Percentiles rank a stretch among this genome's conserved stretches.
phyloP scores from a whole-genome alignment of 176 grass and related monocot genomes.

The Leersia perrieri region DNA sequence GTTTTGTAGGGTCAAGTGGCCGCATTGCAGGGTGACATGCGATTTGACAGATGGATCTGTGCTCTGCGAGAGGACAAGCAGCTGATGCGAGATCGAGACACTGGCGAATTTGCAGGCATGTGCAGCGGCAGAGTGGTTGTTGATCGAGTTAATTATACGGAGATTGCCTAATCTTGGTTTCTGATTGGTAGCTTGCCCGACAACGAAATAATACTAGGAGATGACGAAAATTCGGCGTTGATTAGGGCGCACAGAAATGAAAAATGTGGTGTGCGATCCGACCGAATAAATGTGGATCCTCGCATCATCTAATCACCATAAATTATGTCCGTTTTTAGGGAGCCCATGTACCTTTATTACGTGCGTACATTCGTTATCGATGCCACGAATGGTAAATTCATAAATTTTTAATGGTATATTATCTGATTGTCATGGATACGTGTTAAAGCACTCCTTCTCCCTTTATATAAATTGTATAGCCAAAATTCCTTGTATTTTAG shows the following conservation, averaged over 20 bases:
- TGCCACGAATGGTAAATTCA: background rate
- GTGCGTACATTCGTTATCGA: background rate
- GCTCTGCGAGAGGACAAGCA: background rate
- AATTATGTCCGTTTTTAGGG: background rate
- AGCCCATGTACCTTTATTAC: background rate
- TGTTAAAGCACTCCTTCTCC: no score
- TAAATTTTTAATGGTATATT: background rate
- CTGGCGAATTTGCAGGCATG: conserved; percentile 17
- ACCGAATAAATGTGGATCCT: background rate
- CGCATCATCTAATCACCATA: background rate
- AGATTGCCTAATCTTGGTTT: background rate
- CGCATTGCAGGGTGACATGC: conserved; percentile 2
- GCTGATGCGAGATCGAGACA: background rate
- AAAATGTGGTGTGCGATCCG: background rate
- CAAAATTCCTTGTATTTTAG: no score
- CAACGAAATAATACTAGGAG: background rate
- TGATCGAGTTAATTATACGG: background rate
- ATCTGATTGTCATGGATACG: background rate
- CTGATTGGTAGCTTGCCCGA: background rate
- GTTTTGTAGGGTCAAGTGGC: conserved; percentile 17
- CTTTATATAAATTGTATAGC: no score
- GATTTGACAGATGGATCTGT: conserved; percentile 15
- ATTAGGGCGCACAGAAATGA: background rate
- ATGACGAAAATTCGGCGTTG: conserved; percentile 17
- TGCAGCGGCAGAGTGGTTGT: background rate